Evolutionary conservation across 805 yeast genomes (phyloP).

Genomic region (Ogataea salicorniae): DNA sequence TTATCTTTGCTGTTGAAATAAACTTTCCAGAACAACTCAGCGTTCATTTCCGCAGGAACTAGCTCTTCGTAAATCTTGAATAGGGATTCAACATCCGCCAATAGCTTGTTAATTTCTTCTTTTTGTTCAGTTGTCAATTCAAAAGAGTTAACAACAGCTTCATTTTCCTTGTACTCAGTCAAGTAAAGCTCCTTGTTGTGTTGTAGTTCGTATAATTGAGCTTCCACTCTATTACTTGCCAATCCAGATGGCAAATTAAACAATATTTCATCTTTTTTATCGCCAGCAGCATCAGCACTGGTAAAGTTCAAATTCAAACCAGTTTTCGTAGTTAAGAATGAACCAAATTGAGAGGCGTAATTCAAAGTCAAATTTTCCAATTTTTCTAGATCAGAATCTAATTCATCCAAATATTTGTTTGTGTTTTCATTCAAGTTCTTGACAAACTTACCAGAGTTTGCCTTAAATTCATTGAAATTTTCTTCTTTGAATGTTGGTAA

Average conservation of each 20-base stretch:
- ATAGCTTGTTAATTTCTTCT: slow-evolving; percentile 37
- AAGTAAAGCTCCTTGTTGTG: slow-evolving; percentile 43
- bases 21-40: slow-evolving; percentile 67
- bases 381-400: slow-evolving; percentile 69
- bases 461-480: slow-evolving; percentile 21
- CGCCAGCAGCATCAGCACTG: slow-evolving; percentile 16
- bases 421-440: slow-evolving; percentile 36
- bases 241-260: slow-evolving; percentile 39
- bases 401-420: slow-evolving; percentile 59
- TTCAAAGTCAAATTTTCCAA: slow-evolving; percentile 66
- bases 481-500: slow-evolving; percentile 19
- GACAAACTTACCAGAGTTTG: slow-evolving; percentile 22
- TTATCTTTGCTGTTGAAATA: slow-evolving; percentile 53
- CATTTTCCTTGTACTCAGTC: slow-evolving; percentile 22
- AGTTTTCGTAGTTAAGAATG: slow-evolving; percentile 36
- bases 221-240: slow-evolving; percentile 54
- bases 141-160: slow-evolving; percentile 35
- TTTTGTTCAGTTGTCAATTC: slow-evolving; percentile 41
- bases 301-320: slow-evolving; percentile 12
- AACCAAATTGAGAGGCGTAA: slow-evolving; percentile 55
- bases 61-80: slow-evolving; percentile 50
- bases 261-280: slow-evolving; percentile 36
- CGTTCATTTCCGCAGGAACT: slow-evolving; percentile 58
- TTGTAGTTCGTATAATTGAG: slow-evolving; percentile 53
- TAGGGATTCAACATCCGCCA: slow-evolving; percentile 47